phyloP scores from a whole-genome alignment of 441 rosid species.

The Brassica hybrid region DNA sequence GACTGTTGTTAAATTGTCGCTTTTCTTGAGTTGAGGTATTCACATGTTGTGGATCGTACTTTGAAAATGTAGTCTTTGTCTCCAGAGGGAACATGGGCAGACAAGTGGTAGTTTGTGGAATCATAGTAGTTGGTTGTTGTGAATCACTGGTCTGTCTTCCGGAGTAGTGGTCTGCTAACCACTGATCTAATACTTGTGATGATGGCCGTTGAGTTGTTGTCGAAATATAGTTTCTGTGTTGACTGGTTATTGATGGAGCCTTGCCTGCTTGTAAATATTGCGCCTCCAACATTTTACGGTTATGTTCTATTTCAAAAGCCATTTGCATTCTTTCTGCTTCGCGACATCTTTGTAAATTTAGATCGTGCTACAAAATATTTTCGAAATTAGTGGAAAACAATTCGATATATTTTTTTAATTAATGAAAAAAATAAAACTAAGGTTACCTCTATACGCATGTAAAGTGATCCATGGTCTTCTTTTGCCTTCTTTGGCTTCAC shows the following conservation, averaged over 20 bases:
- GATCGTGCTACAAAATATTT: constrained; percentile 18
- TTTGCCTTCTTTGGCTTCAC: constrained; percentile 30
- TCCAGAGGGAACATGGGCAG: not conserved
- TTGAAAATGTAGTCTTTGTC: not conserved
- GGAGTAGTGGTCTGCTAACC: not conserved
- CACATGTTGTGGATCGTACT: constrained; percentile 17
- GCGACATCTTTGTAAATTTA: constrained; percentile 21
- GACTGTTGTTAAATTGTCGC: not conserved
- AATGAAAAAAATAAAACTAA: not conserved
- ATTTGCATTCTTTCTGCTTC: constrained; percentile 33
- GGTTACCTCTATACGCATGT: constrained; percentile 34
- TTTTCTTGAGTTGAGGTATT: not conserved
- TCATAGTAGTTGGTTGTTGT: constrained; percentile 14
- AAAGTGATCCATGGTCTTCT: constrained; percentile 37
- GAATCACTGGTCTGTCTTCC: not conserved
- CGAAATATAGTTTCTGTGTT: not conserved
- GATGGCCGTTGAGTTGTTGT: not conserved
- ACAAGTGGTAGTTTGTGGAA: constrained; percentile 17
- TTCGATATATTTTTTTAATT: not conserved
- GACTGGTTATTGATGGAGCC: not conserved
- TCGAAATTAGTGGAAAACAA: not conserved
- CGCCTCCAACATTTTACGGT: constrained; percentile 15
- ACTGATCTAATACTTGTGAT: not conserved
- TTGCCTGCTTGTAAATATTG: constrained; percentile 5
- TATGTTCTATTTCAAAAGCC: constrained; percentile 10